Percentiles rank a stretch among this genome's conserved stretches.
phyloP scores from a whole-genome alignment of 2,329 filamentous ascomycete genomes.

The Sclerotinia minor region DNA sequence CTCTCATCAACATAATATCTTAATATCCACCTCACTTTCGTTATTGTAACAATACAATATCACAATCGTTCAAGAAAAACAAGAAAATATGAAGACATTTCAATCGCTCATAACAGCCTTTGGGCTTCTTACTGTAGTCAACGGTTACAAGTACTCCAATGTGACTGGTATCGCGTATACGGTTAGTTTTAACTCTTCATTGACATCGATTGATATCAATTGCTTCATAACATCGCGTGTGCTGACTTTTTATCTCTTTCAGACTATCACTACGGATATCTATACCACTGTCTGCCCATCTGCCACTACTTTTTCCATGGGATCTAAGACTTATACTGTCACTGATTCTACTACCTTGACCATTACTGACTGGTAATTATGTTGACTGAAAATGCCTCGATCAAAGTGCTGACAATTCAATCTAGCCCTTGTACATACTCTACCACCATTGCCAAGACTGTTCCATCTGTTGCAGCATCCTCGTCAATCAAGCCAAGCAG shows the following conservation, averaged over 20 bases:
- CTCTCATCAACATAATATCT: constrained; percentile 15
- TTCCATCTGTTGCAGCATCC: constrained; percentile 7
- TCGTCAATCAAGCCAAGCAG: background rate
- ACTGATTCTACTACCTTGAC: constrained; percentile 55
- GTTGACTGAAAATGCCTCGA: background rate
- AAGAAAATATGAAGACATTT: constrained; percentile 25
- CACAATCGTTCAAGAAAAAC: constrained; percentile 7
- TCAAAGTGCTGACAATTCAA: background rate
- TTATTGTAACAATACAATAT: constrained; percentile 5
- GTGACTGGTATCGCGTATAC: constrained; percentile 23
- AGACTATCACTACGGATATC: constrained; percentile 40
- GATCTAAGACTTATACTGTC: constrained; percentile 55
- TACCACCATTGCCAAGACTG: constrained; percentile 14
- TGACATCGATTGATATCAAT: background rate
- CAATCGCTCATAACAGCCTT: constrained; percentile 23
- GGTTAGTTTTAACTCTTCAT: constrained; percentile 10
- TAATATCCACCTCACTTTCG: constrained; percentile 18
- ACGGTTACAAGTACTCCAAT: constrained; percentile 19
- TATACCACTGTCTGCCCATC: constrained; percentile 45
- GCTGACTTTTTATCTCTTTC: background rate
- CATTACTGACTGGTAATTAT: constrained; percentile 45
- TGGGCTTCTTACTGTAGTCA: constrained; percentile 23
- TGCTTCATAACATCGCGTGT: background rate
- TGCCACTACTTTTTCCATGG: constrained; percentile 46
- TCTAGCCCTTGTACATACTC: constrained; percentile 23